These are phyloP conservation scores for Zygoascus bituminiphila DNA, from an alignment of 805 yeast species.

Conservation along the genomic window DNA sequence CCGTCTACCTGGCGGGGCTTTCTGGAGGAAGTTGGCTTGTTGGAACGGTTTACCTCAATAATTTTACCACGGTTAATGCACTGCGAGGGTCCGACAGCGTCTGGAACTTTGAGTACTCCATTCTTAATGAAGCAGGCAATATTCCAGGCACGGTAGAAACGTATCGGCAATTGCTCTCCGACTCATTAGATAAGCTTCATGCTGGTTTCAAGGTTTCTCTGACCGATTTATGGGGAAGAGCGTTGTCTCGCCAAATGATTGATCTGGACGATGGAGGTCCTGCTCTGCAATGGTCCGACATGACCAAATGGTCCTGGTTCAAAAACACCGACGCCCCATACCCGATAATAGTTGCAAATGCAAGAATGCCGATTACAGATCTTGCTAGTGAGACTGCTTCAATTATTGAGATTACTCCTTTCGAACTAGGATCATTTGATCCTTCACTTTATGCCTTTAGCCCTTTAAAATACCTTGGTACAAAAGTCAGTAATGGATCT, in stretches of 20 bases:
- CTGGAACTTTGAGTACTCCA: constrained; percentile 59
- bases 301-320: constrained; percentile 51
- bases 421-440: constrained; percentile 84
- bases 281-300: constrained; percentile 44
- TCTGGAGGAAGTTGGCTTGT: constrained; percentile 82
- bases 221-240: constrained; percentile 77
- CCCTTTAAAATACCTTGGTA: constrained; percentile 60
- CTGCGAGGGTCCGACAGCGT: constrained; percentile 39
- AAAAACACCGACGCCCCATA: constrained; percentile 51
- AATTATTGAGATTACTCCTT: constrained; percentile 41
- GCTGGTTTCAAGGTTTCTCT: constrained; percentile 65
- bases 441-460: constrained; percentile 58
- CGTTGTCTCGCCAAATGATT: constrained; percentile 56
- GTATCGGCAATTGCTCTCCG: constrained; percentile 10
- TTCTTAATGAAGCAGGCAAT: constrained; percentile 51
- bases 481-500: constrained; percentile 50
- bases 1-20: constrained; percentile 64
- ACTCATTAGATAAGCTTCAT: constrained; percentile 31
- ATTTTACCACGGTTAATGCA: constrained; percentile 61
- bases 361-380: constrained; percentile 35
- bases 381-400: constrained; percentile 59
- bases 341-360: constrained; percentile 47
- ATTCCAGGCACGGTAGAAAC: constrained; percentile 33
- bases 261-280: constrained; percentile 45
- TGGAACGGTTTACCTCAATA: constrained; percentile 56